Evolutionary conservation across 2,329 filamentous ascomycete genomes (phyloP).

Genomic region (Taxawa tesnikishii): DNA sequence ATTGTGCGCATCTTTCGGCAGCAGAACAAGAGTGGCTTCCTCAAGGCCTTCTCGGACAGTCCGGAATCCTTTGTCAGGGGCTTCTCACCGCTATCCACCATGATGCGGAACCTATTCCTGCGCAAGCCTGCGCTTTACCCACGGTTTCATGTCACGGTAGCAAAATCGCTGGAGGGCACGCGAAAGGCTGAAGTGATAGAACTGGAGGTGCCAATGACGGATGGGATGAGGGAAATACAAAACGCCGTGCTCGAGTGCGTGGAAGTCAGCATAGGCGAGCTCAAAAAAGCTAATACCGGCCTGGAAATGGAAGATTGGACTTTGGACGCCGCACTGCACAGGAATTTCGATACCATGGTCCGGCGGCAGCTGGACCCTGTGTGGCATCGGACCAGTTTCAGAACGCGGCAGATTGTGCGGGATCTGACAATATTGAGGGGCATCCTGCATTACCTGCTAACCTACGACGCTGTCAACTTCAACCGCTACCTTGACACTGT

Average conservation of each 20-base stretch:
- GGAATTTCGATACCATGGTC: slow-evolving; percentile 82
- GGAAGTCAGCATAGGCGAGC: slow-evolving; percentile 82
- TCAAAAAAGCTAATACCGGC: slow-evolving; percentile 81
- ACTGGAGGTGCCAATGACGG: slow-evolving; percentile 90
- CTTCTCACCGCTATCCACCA: slow-evolving; percentile 76
- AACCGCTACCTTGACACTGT: slow-evolving; percentile 91
- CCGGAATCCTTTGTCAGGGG: slow-evolving; percentile 83
- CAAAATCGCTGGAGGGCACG: slow-evolving; percentile 77
- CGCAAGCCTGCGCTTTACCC: slow-evolving; percentile 85
- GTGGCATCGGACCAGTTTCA: slow-evolving; percentile 93
- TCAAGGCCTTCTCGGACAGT: slow-evolving; percentile 92
- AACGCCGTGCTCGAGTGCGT: slow-evolving; percentile 93
- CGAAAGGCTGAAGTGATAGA: slow-evolving; percentile 95
- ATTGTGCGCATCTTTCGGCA: slow-evolving; percentile 89
- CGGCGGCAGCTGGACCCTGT: slow-evolving; percentile 86
- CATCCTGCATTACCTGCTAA: slow-evolving; percentile 69
- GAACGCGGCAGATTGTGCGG: slow-evolving; percentile 86
- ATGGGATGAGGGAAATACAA: slow-evolving; percentile 85
- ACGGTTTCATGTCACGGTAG: slow-evolving; percentile 82
- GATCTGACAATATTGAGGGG: slow-evolving; percentile 74
- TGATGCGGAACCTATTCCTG: slow-evolving; percentile 87
- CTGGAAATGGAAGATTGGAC: slow-evolving; percentile 97
- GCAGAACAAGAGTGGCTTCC: slow-evolving; percentile 83
- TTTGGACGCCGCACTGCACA: slow-evolving; percentile 80
- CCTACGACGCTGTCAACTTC: slow-evolving; percentile 83